These are phyloP conservation scores for Phaffia rhodozyma DNA, from an alignment of 1,284 basidiomycete species.

Conservation along the genomic window DNA sequence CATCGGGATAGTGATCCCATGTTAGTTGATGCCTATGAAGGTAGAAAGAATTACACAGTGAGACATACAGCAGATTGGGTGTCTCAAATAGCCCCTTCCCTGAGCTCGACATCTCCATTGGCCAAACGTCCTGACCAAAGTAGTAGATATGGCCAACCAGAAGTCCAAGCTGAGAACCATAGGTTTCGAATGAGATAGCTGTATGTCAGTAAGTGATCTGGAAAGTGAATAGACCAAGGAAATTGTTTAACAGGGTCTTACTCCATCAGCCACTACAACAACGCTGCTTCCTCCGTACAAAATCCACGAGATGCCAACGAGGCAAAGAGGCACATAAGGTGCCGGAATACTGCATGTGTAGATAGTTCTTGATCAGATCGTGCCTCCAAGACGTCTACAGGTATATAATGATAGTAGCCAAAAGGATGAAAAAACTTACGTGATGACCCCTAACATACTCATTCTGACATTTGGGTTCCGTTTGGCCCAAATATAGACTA, in stretches of 20 bases:
- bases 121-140: conserved; percentile 92
- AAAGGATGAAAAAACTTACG: conserved; percentile 32
- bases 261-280: conserved; percentile 53
- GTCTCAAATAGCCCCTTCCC: conserved; percentile 15
- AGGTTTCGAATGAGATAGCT: background rate
- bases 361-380: background rate
- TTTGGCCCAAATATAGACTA: conserved; percentile 94
- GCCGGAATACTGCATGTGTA: conserved; percentile 53
- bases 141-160: conserved; percentile 82
- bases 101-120: conserved; percentile 55
- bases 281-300: conserved; percentile 77
- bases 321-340: conserved; percentile 82
- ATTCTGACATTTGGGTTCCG: conserved; percentile 89
- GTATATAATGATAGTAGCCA: background rate
- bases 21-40: too few species aligned
- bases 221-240: background rate
- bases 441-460: conserved; percentile 84
- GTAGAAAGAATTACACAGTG: too few species aligned
- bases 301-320: conserved; percentile 79
- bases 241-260: conserved; percentile 28
- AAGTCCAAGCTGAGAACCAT: conserved; percentile 47
- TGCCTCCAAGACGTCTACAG: background rate
- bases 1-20: too few species aligned
- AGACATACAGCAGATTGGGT: conserved; percentile 7
- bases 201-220: background rate